phyloP scores from a whole-genome alignment of 495 filamentous ascomycete species.

The Cercophora scortea region DNA sequence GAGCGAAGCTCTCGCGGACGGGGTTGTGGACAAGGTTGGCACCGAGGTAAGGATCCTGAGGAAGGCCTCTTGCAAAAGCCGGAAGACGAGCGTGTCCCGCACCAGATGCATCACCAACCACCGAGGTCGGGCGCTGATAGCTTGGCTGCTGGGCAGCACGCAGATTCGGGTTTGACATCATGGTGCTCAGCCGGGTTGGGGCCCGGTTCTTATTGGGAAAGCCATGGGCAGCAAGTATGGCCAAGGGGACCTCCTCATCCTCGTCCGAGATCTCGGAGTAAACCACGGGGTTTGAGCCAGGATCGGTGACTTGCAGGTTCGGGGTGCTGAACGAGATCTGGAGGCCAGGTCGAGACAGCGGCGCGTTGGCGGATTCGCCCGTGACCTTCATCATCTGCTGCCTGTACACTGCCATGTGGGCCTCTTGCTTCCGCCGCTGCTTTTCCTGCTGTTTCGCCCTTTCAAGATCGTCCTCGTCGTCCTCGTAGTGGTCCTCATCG shows the following conservation, averaged over 20 bases:
- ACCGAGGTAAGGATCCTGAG: slow-evolving; percentile 83
- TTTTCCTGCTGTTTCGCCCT: slow-evolving; percentile 62
- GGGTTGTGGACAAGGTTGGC: slow-evolving; percentile 68
- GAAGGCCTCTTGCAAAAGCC: slow-evolving; percentile 79
- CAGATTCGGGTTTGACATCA: slow-evolving; percentile 58
- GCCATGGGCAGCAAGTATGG: slow-evolving; percentile 83
- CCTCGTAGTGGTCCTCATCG: slow-evolving; percentile 55
- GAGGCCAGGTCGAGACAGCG: slow-evolving; percentile 31
- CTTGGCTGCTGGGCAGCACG: slow-evolving; percentile 37
- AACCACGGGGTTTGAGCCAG: slow-evolving; percentile 11
- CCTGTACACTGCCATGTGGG: slow-evolving; percentile 81
- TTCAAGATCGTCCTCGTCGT: slow-evolving; percentile 81
- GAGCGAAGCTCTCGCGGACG: slow-evolving; percentile 68
- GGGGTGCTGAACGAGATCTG: slow-evolving; percentile 49
- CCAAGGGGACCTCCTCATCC: slow-evolving; percentile 82
- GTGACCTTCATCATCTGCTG: slow-evolving; percentile 98
- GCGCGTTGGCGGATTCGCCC: slow-evolving; percentile 53
- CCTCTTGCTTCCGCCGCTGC: slow-evolving; percentile 82
- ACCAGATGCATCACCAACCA: slow-evolving; percentile 16
- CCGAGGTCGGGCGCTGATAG: slow-evolving; percentile 26
- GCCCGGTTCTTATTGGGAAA: slow-evolving; percentile 81
- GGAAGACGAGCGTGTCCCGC: slow-evolving; percentile 41
- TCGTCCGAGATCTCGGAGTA: slow-evolving; percentile 55
- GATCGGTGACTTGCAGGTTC: slow-evolving; percentile 28
- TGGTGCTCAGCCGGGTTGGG: slow-evolving; percentile 59